phyloP scores from a whole-genome alignment of 225 moss, liverwort and hornwort species.

The Thuidium tamariscinum region DNA sequence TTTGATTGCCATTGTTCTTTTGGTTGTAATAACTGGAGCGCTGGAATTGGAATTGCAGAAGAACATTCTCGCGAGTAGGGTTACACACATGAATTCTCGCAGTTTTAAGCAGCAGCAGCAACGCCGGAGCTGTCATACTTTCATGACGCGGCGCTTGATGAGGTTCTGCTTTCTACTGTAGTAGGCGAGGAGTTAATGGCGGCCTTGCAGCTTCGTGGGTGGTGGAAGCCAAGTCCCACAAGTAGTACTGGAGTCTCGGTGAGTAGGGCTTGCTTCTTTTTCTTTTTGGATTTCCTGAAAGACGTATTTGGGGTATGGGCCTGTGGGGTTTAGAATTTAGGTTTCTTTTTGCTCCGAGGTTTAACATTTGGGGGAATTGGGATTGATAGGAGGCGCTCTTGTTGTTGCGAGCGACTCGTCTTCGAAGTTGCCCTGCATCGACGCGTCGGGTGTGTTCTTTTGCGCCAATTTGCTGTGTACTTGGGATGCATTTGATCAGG shows the following conservation, averaged over 20 bases:
- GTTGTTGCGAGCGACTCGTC: background rate
- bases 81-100: background rate
- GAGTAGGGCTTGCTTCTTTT: background rate
- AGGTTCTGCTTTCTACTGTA: background rate
- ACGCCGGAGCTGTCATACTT: background rate
- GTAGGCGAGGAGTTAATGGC: slow-evolving; percentile 5
- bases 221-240: background rate
- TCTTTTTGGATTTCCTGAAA: background rate
- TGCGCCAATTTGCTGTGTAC: background rate
- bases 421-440: background rate
- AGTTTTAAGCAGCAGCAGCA: background rate
- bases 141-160: slow-evolving; percentile 7
- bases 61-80: background rate
- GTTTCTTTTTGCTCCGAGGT: background rate
- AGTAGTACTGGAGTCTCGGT: background rate
- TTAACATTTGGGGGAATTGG: background rate
- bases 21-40: background rate
- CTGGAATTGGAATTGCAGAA: background rate
- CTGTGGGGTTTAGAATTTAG: background rate
- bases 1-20: background rate
- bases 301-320: background rate
- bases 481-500: background rate
- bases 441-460: slow-evolving; percentile 6
- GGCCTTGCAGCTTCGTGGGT: slow-evolving; percentile 9
- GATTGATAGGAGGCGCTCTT: background rate